These are phyloP conservation scores for Verticillium isaacii DNA, from an alignment of 2,329 filamentous ascomycete genomes.

Conservation along the genomic window DNA sequence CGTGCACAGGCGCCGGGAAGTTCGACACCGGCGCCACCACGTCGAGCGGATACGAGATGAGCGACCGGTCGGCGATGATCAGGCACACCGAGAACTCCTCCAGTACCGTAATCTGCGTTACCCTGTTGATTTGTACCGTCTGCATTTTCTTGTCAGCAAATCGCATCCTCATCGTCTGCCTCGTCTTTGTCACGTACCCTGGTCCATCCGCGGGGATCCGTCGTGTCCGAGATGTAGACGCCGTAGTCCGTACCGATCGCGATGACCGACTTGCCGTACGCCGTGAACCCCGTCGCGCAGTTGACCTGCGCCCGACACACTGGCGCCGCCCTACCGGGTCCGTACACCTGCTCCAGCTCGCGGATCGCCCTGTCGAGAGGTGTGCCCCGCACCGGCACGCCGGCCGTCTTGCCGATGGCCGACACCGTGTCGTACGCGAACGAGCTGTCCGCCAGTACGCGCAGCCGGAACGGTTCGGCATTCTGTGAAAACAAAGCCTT, in stretches of 20 bases:
- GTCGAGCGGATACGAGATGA: slow-evolving; percentile 93
- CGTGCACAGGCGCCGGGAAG: slow-evolving; percentile 57
- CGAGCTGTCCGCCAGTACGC: slow-evolving; percentile 86
- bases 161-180: background rate
- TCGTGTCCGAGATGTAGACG: slow-evolving; percentile 82
- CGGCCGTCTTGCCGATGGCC: slow-evolving; percentile 52
- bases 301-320: slow-evolving; percentile 86
- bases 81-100: slow-evolving; percentile 95
- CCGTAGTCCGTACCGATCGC: slow-evolving; percentile 95
- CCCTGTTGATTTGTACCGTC: slow-evolving; percentile 70
- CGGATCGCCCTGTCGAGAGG: slow-evolving; percentile 87
- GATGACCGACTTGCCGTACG: slow-evolving; percentile 79
- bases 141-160: slow-evolving; percentile 29
- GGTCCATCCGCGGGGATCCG: slow-evolving; percentile 86
- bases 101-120: slow-evolving; percentile 90
- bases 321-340: slow-evolving; percentile 63
- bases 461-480: slow-evolving; percentile 88
- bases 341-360: slow-evolving; percentile 78
- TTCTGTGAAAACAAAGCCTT: slow-evolving; percentile 86
- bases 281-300: slow-evolving; percentile 85
- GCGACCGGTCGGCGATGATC: slow-evolving; percentile 82
- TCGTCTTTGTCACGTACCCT: slow-evolving; percentile 54
- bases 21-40: slow-evolving; percentile 64
- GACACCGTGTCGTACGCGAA: slow-evolving; percentile 73
- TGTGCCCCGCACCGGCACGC: slow-evolving; percentile 81